phyloP scores from a whole-genome alignment of 805 yeast species.

The Brettanomyces nanus region DNA sequence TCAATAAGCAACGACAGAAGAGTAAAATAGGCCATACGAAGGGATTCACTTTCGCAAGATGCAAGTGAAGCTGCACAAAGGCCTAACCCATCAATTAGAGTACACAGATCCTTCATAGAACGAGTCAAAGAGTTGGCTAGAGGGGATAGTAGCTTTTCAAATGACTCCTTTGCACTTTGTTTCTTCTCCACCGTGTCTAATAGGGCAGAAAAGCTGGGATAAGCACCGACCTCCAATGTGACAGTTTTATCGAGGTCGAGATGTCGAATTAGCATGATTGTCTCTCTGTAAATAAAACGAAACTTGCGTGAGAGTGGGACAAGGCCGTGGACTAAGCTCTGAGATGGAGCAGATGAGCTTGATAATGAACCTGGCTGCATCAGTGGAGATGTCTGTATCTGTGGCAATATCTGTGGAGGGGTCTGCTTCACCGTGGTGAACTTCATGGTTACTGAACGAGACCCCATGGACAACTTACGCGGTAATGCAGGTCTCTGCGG shows the following conservation, averaged over 20 bases:
- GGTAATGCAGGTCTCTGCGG: neutral
- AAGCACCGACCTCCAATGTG: conserved; percentile 10
- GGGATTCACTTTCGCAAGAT: conserved; percentile 9
- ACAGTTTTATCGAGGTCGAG: conserved; percentile 10
- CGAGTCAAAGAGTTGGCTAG: conserved; percentile 13
- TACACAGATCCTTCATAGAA: conserved; percentile 17
- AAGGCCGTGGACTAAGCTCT: conserved; percentile 4
- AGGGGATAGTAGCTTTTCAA: conserved; percentile 10
- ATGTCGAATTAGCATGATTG: conserved; percentile 8
- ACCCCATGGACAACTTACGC: neutral
- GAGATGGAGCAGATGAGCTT: neutral
- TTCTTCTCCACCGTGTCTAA: conserved; percentile 15
- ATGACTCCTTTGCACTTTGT: conserved; percentile 7
- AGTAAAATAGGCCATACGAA: conserved; percentile 21
- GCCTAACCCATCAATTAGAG: conserved; percentile 11
- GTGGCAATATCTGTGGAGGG: neutral
- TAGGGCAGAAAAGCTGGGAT: conserved; percentile 10
- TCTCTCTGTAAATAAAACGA: conserved; percentile 16
- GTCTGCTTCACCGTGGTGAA: conserved; percentile 3
- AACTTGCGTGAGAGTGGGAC: conserved; percentile 17
- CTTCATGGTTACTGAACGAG: neutral
- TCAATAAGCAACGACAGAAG: conserved; percentile 24
- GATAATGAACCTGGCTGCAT: neutral
- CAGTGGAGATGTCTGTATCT: neutral
- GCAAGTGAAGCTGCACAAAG: conserved; percentile 6